Evolutionary conservation across 495 filamentous ascomycete genomes (phyloP).

Genomic region (Neurospora africana): DNA sequence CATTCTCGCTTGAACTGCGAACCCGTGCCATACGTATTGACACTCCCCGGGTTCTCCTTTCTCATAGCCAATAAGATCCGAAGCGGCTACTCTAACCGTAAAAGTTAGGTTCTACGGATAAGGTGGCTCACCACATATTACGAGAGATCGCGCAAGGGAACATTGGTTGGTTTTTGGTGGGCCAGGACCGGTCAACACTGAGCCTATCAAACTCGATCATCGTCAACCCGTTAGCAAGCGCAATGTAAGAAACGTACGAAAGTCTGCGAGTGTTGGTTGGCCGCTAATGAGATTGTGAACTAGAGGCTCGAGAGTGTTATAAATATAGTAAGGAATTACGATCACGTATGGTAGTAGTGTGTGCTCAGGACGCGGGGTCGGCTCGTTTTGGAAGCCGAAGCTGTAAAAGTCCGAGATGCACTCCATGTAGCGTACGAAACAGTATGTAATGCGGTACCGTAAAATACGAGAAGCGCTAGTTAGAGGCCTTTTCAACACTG

Average conservation of each 20-base stretch:
- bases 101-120: background rate
- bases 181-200: background rate
- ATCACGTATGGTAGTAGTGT: background rate
- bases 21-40: background rate
- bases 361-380: background rate
- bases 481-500: background rate
- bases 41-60: background rate
- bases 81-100: background rate
- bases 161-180: background rate
- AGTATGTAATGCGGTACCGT: background rate
- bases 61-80: background rate
- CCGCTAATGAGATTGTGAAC: background rate
- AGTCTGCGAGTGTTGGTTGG: background rate
- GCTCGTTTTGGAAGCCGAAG: background rate
- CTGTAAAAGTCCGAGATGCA: background rate
- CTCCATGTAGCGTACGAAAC: background rate
- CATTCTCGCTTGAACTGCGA: background rate
- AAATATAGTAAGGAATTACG: background rate
- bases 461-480: background rate
- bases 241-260: background rate
- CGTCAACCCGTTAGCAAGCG: background rate
- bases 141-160: background rate
- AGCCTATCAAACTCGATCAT: background rate
- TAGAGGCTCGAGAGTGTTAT: background rate
- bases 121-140: background rate